Base-by-base conservation (phyloP, 2,329 filamentous ascomycete genomes). In the Paecilomyces sp. region DNA sequence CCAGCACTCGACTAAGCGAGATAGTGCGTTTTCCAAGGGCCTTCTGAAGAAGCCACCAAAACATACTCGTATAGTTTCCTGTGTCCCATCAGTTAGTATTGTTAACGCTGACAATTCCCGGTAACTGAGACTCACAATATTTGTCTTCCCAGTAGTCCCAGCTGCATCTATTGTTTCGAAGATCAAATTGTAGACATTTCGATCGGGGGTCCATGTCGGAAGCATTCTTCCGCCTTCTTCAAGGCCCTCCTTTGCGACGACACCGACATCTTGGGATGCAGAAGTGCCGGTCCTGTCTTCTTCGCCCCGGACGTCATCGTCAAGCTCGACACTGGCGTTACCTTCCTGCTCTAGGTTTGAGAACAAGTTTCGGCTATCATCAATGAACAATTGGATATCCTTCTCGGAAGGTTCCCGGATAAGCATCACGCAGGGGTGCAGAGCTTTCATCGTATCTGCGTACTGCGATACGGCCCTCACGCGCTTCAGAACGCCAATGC, bases 181-280 rank as follows among this genome's bases (percentile, higher is more conserved):
- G 5, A 86, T 67, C 3, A 81, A 70, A 61, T 87, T 86, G 47
- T 77, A 68, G 25, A 84, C 66, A 15, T 75, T 75, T 8, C 79
- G 71, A 63, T 85, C 81, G 1, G 84, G 81, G 7, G 73, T 80
- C 85, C 85, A 87, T 60, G 75, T 75, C 7, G 83, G 81, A 15
- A 80, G 69, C 13, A 75, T 69, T 28, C 78, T 71, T 22, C 69
- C 71, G 56, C 67, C 64, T 31, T 72, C 67, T 33, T 70, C 67
- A 61, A 68, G 64, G 15, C 65, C 64, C 52, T 67, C 63, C 41
- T 66, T 62, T 30, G 68, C 61, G n/a, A 66, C 51, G 9, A 61
- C 65, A 5, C 64, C 61, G 51, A 61, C 60, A 12, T 65, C 60
- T 2, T 64, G 62, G 9, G 55, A 58, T n/a, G 60, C 58, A 8